Percentiles rank a stretch among this genome's conserved stretches.
These are phyloP conservation scores for Conticribra guillardii DNA, from an alignment of 108 stramenopile species.

Conservation along the genomic window DNA sequence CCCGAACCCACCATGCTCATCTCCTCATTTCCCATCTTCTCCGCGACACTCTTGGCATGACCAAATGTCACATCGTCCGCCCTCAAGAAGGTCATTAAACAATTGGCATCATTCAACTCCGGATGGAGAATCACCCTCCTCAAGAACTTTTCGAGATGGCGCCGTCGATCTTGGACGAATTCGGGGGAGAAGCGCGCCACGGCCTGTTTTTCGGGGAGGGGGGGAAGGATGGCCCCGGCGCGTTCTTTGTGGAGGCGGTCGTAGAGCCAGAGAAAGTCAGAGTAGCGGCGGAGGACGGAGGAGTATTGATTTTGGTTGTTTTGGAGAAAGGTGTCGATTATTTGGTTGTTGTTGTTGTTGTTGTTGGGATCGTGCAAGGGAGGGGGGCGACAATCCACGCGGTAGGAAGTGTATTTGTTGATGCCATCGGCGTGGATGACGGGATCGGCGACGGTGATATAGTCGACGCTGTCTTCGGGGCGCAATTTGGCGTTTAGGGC, in stretches of 20 bases:
- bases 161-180: slow-evolving; percentile 89
- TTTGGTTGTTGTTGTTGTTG: slow-evolving; percentile 22
- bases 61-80: slow-evolving; percentile 90
- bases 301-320: slow-evolving; percentile 53
- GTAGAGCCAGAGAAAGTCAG: slow-evolving; percentile 96
- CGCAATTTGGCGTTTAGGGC: not conserved
- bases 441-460: slow-evolving; percentile 80
- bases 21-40: slow-evolving; percentile 25
- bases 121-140: slow-evolving; percentile 88
- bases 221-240: slow-evolving; percentile 95
- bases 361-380: not conserved
- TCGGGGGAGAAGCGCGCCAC: slow-evolving; percentile 89
- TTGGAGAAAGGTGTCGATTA: slow-evolving; percentile 49
- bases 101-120: slow-evolving; percentile 79
- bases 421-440: slow-evolving; percentile 89
- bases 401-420: slow-evolving; percentile 91
- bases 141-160: slow-evolving; percentile 87
- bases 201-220: slow-evolving; percentile 96
- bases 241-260: slow-evolving; percentile 86
- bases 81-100: slow-evolving; percentile 87
- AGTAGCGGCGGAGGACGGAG: slow-evolving; percentile 92
- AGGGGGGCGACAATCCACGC: slow-evolving; percentile 85
- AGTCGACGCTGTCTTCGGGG: slow-evolving; percentile 44
- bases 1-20: not conserved
- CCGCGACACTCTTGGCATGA: slow-evolving; percentile 67